Base-by-base conservation (phyloP, 139 green algal species). In the Desmodesmus armatus region DNA sequence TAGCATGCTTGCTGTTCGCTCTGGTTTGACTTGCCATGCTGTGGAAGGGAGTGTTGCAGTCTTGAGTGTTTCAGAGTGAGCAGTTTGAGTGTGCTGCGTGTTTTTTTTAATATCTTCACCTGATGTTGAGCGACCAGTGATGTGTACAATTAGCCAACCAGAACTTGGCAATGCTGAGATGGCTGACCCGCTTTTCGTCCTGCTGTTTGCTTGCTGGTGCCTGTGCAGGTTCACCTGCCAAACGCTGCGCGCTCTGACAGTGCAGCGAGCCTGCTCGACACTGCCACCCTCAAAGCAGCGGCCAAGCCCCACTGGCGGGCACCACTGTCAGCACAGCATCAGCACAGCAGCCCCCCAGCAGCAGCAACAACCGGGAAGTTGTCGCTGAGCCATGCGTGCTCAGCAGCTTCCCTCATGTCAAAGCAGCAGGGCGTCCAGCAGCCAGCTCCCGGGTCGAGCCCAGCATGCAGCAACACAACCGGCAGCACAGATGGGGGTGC, bases 201-300 rank as follows among this genome's bases (percentile, higher is more conserved):
- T 55, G 47, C 9, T 13, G 13, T 55, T 13, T 13, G 7, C 47
- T 13, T 55, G 47, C 43, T 62, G 43, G 5, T 65, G 43, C 27
- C n/a, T 17, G 11, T 65, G 41, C 71, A 79, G 71, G 76, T 72
- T 37, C 76, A 82, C 17, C n/a, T 6, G 13, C 76, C 76, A 49
- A 17, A 31, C 9, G 76, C 76, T n/a, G 15, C 40, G 13, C 39
- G 76, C 13, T 82, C 76, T 23, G 76, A 82, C 76, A 82, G 76
- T 60, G 76, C 55, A 33, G 35, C 33, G 5, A 82, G 76, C 25
- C 33, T 82, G 2, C 7, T 70, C 19, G 74, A 81, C 49, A 81
- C 29, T 31, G 25, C 31, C 6, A 2, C 63, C 15, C 13, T 21
- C 5, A 13, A 44, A 40, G 63, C 63, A 72, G 66, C 66, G 35